Conservation (phyloP, 2,329 filamentous ascomycete genomes). For the Pyricularia pennisetigena region DNA sequence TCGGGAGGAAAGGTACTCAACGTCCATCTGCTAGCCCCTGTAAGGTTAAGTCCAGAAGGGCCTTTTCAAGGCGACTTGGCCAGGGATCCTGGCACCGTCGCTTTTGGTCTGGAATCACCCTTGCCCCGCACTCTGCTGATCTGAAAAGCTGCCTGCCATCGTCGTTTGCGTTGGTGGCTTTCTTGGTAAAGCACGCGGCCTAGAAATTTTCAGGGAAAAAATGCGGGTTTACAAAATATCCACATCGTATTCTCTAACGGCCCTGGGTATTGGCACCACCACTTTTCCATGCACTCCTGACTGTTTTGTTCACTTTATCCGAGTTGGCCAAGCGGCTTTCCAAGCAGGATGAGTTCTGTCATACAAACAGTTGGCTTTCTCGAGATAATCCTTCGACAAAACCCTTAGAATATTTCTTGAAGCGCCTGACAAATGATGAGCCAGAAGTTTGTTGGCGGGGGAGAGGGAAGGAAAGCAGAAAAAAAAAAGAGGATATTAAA, state of each 20-base stretch:
- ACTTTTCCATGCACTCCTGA: not conserved
- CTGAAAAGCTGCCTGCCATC: not conserved
- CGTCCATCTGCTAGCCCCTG: not conserved
- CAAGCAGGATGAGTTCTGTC: too few species aligned
- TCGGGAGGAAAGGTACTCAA: not conserved
- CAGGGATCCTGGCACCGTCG: not conserved
- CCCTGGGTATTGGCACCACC: too few species aligned
- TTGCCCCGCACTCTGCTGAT: not conserved
- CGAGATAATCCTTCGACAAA: too few species aligned
- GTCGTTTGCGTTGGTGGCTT: not conserved
- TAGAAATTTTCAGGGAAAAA: not conserved
- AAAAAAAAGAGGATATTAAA: not conserved
- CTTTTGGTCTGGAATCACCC: not conserved
- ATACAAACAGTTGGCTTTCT: too few species aligned
- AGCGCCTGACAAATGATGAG: not conserved
- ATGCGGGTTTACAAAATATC: not conserved
- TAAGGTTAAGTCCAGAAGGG: not conserved
- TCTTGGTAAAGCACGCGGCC: not conserved
- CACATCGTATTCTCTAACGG: too few species aligned
- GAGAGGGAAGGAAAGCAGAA: too few species aligned
- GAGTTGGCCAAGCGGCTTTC: too few species aligned
- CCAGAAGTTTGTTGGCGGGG: not conserved
- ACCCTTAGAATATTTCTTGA: not conserved
- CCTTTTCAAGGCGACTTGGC: not conserved
- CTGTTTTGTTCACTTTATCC: too few species aligned